These are phyloP conservation scores for Metschnikowia koreensis DNA, from an alignment of 805 yeast species.

Conservation along the genomic window DNA sequence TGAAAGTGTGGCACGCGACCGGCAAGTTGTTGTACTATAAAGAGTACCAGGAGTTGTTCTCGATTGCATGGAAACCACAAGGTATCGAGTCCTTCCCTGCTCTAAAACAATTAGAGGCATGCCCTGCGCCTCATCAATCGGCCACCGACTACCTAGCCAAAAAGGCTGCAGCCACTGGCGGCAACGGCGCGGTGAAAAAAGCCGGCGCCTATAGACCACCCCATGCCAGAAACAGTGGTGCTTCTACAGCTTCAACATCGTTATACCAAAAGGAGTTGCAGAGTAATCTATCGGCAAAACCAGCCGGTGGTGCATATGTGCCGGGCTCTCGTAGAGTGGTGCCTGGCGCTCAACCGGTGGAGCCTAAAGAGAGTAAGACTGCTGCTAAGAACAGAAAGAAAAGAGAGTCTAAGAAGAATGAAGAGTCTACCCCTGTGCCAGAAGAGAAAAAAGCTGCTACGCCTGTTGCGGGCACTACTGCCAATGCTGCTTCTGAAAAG, in stretches of 20 bases:
- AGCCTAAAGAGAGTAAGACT: slow-evolving; percentile 51
- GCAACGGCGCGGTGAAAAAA: slow-evolving; percentile 44
- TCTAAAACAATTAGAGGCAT: slow-evolving; percentile 47
- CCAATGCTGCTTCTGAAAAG: slow-evolving; percentile 11
- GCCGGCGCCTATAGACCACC: slow-evolving; percentile 97
- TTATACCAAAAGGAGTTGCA: slow-evolving; percentile 57
- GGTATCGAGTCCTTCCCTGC: slow-evolving; percentile 53
- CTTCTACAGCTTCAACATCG: slow-evolving; percentile 42
- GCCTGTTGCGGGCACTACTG: slow-evolving; percentile 7
- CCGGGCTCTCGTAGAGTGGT: slow-evolving; percentile 37
- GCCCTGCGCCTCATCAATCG: slow-evolving; percentile 68
- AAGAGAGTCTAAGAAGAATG: slow-evolving; percentile 56
- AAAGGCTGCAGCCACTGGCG: slow-evolving; percentile 32
- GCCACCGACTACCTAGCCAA: slow-evolving; percentile 58
- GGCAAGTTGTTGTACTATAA: slow-evolving; percentile 77
- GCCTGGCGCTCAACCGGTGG: slow-evolving; percentile 52
- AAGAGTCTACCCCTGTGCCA: slow-evolving; percentile 15
- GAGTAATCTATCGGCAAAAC: slow-evolving; percentile 15
- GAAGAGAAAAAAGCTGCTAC: slow-evolving; percentile 14
- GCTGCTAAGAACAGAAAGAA: slow-evolving; percentile 76
- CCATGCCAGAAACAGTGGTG: slow-evolving; percentile 65
- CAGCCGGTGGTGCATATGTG: slow-evolving; percentile 20
- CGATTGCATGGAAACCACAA: slow-evolving; percentile 83
- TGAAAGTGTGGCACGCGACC: slow-evolving; percentile 87
- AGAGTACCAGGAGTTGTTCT: slow-evolving; percentile 77